phyloP scores from a whole-genome alignment of 2,329 filamentous ascomycete species.

The Colletotrichum sp. region DNA sequence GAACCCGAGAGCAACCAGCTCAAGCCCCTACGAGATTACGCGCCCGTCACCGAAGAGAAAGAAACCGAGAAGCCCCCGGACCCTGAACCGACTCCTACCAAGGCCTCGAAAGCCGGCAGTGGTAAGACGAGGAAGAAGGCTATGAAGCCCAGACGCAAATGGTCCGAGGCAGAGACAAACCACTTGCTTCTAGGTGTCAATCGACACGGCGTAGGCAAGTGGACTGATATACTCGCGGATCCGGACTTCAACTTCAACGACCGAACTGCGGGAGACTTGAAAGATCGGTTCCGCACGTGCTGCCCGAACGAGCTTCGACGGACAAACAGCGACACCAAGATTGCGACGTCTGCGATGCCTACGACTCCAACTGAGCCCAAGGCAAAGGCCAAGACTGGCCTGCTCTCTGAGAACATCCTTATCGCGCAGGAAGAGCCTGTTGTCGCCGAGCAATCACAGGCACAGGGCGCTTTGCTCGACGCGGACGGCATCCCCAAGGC shows the following conservation, averaged over 20 bases:
- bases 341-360: slow-evolving; percentile 4
- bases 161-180: slow-evolving; percentile 70
- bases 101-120: slow-evolving; percentile 21
- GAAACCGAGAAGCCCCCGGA: slow-evolving; percentile 28
- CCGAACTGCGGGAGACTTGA: slow-evolving; percentile 66
- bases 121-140: slow-evolving; percentile 57
- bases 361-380: slow-evolving; percentile 27
- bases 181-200: slow-evolving; percentile 65
- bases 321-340: slow-evolving; percentile 36
- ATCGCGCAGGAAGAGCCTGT: slow-evolving; percentile 46
- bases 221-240: slow-evolving; percentile 69
- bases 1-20: slow-evolving; percentile 49
- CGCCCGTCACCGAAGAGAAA: slow-evolving; percentile 32
- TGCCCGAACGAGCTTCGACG: slow-evolving; percentile 65
- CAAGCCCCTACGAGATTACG: slow-evolving; percentile 47
- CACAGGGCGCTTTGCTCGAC: slow-evolving; percentile 27
- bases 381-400: slow-evolving; percentile 49
- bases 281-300: slow-evolving; percentile 70
- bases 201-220: slow-evolving; percentile 68
- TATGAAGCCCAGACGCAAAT: slow-evolving; percentile 64
- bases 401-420: slow-evolving; percentile 62
- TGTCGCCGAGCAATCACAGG: slow-evolving; percentile 24
- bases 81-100: slow-evolving; percentile 29
- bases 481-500: slow-evolving; percentile 42
- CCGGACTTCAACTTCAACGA: slow-evolving; percentile 64